Evolutionary conservation across 441 rosid genomes (phyloP).

Genomic region (Brassica hybrid): DNA sequence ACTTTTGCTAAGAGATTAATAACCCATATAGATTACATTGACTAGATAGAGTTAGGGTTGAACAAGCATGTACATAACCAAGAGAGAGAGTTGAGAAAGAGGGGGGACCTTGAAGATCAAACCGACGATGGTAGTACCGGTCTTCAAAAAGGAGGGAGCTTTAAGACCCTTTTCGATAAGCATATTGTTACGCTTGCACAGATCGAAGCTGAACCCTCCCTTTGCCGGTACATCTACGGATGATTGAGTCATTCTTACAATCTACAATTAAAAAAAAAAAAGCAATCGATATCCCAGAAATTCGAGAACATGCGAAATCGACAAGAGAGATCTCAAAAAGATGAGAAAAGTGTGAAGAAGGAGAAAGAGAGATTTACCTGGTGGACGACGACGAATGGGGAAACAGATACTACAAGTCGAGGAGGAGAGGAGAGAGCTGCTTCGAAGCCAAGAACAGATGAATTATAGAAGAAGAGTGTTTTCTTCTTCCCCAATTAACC

Average conservation of each 20-base stretch:
- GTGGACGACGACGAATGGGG: neutral
- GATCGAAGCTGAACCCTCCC: slow-evolving; percentile 94
- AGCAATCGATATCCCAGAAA: too few species aligned
- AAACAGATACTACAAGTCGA: neutral
- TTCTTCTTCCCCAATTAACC: slow-evolving; percentile 45
- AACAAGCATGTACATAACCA: neutral
- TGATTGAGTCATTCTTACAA: slow-evolving; percentile 32
- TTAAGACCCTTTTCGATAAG: slow-evolving; percentile 70
- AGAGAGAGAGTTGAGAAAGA: neutral
- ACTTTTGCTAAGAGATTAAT: neutral
- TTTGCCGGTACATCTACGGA: slow-evolving; percentile 60
- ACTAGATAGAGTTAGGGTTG: neutral
- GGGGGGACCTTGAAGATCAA: slow-evolving; percentile 72
- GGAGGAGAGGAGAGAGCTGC: neutral
- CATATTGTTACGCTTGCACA: slow-evolving; percentile 86
- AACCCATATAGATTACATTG: neutral
- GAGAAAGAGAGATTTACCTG: slow-evolving; percentile 8
- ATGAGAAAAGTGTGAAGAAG: neutral
- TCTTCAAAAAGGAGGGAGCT: slow-evolving; percentile 77
- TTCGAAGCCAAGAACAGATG: slow-evolving; percentile 8
- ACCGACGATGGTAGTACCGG: slow-evolving; percentile 97
- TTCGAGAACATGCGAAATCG: neutral
- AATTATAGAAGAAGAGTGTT: slow-evolving; percentile 3
- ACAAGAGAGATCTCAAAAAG: slow-evolving; percentile 2
- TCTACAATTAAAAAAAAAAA: too few species aligned